Percentiles rank a stretch among this genome's conserved stretches.
These are phyloP conservation scores for Fusarium liriodendri DNA, from an alignment of 2,329 filamentous ascomycete species.

Conservation along the genomic window DNA sequence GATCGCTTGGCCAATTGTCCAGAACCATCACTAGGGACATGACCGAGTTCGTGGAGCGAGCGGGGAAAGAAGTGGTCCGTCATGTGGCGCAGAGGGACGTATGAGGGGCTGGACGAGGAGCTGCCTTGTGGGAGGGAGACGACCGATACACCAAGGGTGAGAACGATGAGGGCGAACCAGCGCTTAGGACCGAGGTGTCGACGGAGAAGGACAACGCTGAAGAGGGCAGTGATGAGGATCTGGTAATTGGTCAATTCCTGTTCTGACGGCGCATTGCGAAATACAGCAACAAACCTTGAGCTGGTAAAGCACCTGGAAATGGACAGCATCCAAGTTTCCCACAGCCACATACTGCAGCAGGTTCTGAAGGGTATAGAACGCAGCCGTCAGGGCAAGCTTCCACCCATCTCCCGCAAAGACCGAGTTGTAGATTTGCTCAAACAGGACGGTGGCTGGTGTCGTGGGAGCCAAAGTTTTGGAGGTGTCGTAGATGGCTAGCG, in stretches of 20 bases:
- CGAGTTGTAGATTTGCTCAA: slow-evolving; percentile 80
- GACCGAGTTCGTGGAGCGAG: slow-evolving; percentile 80
- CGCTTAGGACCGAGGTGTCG: slow-evolving; percentile 76
- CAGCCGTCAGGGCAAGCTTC: slow-evolving; percentile 91
- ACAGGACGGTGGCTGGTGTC: slow-evolving; percentile 82
- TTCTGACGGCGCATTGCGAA: neutral
- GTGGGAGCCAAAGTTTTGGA: slow-evolving; percentile 81
- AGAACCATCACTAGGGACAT: slow-evolving; percentile 49
- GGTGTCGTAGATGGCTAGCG: slow-evolving; percentile 88
- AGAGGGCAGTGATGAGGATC: slow-evolving; percentile 89
- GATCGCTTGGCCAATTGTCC: slow-evolving; percentile 64
- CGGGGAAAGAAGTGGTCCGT: slow-evolving; percentile 79
- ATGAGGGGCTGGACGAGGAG: slow-evolving; percentile 65
- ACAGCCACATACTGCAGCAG: slow-evolving; percentile 93
- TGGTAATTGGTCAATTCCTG: slow-evolving; percentile 41
- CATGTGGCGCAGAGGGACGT: slow-evolving; percentile 70
- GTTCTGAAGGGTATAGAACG: slow-evolving; percentile 91
- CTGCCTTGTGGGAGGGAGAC: slow-evolving; percentile 80
- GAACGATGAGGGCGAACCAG: slow-evolving; percentile 83
- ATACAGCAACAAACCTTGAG: slow-evolving; percentile 71
- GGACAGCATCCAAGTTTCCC: slow-evolving; percentile 89
- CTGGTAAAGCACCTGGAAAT: slow-evolving; percentile 94
- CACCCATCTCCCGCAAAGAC: slow-evolving; percentile 93
- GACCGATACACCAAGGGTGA: slow-evolving; percentile 85
- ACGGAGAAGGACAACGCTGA: slow-evolving; percentile 82